These are phyloP conservation scores for Aspergillus diversus DNA, from an alignment of 495 filamentous ascomycete genomes.

Conservation along the genomic window DNA sequence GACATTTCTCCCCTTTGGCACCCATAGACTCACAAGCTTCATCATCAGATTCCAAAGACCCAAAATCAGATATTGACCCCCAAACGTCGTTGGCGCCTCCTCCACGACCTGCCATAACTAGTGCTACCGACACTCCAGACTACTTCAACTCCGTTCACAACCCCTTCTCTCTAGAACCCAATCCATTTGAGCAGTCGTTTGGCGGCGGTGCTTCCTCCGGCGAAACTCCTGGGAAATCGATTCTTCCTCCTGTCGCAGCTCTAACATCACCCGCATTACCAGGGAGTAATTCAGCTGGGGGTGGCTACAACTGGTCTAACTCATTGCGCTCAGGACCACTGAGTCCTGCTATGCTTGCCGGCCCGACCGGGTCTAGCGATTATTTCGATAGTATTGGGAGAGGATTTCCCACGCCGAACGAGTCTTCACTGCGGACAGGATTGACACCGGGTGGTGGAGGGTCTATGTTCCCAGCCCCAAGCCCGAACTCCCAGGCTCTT, in stretches of 20 bases:
- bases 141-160: slow-evolving; percentile 73
- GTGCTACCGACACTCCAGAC: slow-evolving; percentile 65
- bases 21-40: slow-evolving; percentile 47
- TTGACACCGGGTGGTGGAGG: slow-evolving; percentile 94
- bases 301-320: slow-evolving; percentile 76
- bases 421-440: slow-evolving; percentile 89
- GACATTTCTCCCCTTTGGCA: slow-evolving; percentile 23
- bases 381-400: slow-evolving; percentile 82
- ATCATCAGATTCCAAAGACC: slow-evolving; percentile 48
- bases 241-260: slow-evolving; percentile 87
- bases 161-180: slow-evolving; percentile 80
- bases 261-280: slow-evolving; percentile 89
- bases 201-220: slow-evolving; percentile 59
- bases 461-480: slow-evolving; percentile 95
- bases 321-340: slow-evolving; percentile 89
- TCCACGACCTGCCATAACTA: slow-evolving; percentile 68
- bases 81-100: slow-evolving; percentile 72
- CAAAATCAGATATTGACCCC: slow-evolving; percentile 41
- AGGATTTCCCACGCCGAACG: slow-evolving; percentile 95
- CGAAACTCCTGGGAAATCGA: slow-evolving; percentile 86
- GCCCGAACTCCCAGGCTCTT: slow-evolving; percentile 81
- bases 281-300: slow-evolving; percentile 63
- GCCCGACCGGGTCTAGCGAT: slow-evolving; percentile 74
- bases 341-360: slow-evolving; percentile 96
- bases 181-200: slow-evolving; percentile 96